phyloP scores from a whole-genome alignment of 2,329 filamentous ascomycete species.

The Hypoxylon sp. region DNA sequence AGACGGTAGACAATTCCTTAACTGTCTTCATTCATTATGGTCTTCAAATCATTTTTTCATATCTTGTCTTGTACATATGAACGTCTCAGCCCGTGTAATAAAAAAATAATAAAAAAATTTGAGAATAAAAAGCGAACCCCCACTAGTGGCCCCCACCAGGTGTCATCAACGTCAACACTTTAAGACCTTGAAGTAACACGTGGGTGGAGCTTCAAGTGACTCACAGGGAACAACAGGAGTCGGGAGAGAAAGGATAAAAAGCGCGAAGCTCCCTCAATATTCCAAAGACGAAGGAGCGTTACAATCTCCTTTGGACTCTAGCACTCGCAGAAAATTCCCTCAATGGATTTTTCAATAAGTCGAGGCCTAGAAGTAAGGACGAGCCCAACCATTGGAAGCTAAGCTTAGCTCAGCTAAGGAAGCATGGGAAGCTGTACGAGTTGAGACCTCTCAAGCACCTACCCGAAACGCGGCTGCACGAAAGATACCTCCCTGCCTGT shows the following conservation, averaged over 20 bases:
- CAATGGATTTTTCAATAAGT: slow-evolving; percentile 3
- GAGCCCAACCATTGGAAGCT: slow-evolving; percentile 5
- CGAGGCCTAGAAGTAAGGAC: slow-evolving; percentile 11
- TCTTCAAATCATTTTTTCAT: slow-evolving; percentile 10
- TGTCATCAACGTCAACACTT: slow-evolving; percentile 37
- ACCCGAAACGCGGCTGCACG: slow-evolving; percentile 33
- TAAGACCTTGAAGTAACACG: slow-evolving; percentile 31
- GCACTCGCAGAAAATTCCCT: slow-evolving; percentile 25
- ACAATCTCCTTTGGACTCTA: slow-evolving; percentile 12
- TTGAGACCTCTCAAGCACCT: background rate
- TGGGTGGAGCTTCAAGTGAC: slow-evolving; percentile 39
- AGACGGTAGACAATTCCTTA: background rate
- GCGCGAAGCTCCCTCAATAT: slow-evolving; percentile 39
- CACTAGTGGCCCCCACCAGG: slow-evolving; percentile 35
- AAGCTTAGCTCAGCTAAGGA: slow-evolving; percentile 27
- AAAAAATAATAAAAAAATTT: slow-evolving; percentile 24
- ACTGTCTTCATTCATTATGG: background rate
- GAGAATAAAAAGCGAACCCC: slow-evolving; percentile 26
- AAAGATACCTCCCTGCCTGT: slow-evolving; percentile 25
- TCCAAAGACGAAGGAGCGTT: slow-evolving; percentile 30
- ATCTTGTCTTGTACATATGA: slow-evolving; percentile 2
- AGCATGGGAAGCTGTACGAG: background rate
- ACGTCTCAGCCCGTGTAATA: slow-evolving; percentile 1
- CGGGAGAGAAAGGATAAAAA: slow-evolving; percentile 42
- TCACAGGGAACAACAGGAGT: slow-evolving; percentile 29